Evolutionary conservation across 208 protist genomes (phyloP).

Genomic region (Crithidia fasciculata): DNA sequence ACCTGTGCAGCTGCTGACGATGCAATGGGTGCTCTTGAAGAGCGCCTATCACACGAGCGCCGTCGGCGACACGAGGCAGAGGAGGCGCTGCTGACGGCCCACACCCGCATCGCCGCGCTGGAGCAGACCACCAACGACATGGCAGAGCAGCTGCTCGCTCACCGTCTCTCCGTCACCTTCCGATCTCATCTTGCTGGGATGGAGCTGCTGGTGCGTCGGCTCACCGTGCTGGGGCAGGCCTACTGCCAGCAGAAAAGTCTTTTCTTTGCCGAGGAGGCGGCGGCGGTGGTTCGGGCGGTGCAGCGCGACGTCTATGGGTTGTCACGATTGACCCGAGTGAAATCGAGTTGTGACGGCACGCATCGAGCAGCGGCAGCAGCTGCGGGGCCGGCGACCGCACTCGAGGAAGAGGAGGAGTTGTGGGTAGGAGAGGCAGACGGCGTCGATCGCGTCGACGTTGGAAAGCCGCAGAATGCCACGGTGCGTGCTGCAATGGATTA

Average conservation of each 20-base stretch:
- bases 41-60: conserved; percentile 13
- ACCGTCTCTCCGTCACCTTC: conserved; percentile 42
- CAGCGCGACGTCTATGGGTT: conserved; percentile 38
- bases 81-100: conserved; percentile 34
- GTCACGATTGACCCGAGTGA: not conserved
- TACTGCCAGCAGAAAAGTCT: conserved; percentile 56
- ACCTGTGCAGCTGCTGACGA: not conserved
- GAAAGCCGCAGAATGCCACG: not conserved
- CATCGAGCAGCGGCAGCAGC: too few species aligned
- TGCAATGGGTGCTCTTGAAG: not conserved
- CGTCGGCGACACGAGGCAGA: conserved; percentile 27
- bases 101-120: conserved; percentile 38
- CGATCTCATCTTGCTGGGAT: conserved; percentile 39
- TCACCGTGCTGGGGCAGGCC: conserved; percentile 29
- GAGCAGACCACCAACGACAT: conserved; percentile 62
- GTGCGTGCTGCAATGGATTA: too few species aligned
- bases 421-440: conserved; percentile 17
- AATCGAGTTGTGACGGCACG: too few species aligned
- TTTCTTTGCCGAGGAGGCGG: conserved; percentile 62
- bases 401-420: conserved; percentile 17
- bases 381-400: too few species aligned
- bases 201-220: conserved; percentile 40
- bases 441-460: not conserved
- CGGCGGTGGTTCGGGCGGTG: conserved; percentile 42
- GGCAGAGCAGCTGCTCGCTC: conserved; percentile 43